These are phyloP conservation scores for Lichtheimia ramosa DNA, from an alignment of 371 early-diverging fungal genomes.

Conservation along the genomic window DNA sequence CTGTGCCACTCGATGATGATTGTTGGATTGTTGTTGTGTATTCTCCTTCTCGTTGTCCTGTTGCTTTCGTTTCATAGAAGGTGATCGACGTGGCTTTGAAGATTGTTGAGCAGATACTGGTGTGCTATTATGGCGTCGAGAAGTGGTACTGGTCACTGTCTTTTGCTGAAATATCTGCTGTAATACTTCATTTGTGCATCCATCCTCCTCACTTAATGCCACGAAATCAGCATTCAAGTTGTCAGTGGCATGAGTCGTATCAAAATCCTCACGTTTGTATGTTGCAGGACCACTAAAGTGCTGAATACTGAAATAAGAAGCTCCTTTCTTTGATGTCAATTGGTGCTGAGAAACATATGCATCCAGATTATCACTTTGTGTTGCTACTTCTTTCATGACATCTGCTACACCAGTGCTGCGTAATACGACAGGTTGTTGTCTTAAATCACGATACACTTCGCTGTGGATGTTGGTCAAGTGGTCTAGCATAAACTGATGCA, in stretches of 20 bases:
- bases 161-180: constrained; percentile 27
- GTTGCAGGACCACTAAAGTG: constrained; percentile 75
- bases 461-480: constrained; percentile 57
- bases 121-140: constrained; percentile 16
- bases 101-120: constrained; percentile 57
- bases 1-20: constrained; percentile 45
- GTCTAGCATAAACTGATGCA: constrained; percentile 60
- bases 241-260: constrained; percentile 55
- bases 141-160: constrained; percentile 36
- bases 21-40: background rate
- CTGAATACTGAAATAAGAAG: constrained; percentile 48
- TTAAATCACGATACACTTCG: constrained; percentile 33
- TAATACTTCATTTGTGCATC: constrained; percentile 31
- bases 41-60: background rate
- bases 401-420: background rate
- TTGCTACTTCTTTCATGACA: background rate
- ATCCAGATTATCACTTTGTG: constrained; percentile 17
- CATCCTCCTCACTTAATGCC: constrained; percentile 58
- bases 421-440: background rate
- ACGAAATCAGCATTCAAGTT: constrained; percentile 79
- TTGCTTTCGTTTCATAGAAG: constrained; percentile 21
- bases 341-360: constrained; percentile 16
- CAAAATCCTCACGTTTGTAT: constrained; percentile 72
- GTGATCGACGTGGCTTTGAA: constrained; percentile 46
- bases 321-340: constrained; percentile 19